Percentiles rank a stretch among this genome's conserved stretches.
Evolutionary conservation across 129 eudicot genomes (phyloP).

Genomic region (Apium graveolens): DNA sequence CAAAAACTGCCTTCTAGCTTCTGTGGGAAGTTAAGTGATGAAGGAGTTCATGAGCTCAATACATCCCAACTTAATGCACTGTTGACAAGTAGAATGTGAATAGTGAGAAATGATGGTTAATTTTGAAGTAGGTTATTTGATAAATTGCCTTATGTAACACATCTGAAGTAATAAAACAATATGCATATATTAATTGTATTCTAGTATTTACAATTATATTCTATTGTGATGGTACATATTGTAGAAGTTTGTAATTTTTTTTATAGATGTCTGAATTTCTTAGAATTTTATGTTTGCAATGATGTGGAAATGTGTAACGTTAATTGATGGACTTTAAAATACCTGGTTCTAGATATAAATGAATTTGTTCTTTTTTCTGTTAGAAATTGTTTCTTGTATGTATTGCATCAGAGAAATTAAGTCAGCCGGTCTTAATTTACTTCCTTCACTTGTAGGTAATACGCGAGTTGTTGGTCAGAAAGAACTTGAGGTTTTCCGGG

Average conservation of each 20-base stretch:
- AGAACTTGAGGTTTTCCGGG: not conserved
- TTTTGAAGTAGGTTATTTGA: not conserved
- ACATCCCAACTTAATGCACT: not conserved
- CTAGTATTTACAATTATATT: not conserved
- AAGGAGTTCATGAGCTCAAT: not conserved
- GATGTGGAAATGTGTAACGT: not conserved
- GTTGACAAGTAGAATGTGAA: not conserved
- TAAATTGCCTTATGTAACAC: not conserved
- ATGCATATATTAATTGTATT: no score
- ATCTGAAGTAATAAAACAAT: not conserved
- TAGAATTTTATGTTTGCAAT: not conserved
- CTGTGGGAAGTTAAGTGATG: no score
- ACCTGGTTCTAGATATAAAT: not conserved
- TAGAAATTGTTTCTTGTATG: not conserved
- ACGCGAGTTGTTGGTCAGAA: conserved; percentile 12
- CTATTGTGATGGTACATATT: not conserved
- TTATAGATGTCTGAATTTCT: not conserved
- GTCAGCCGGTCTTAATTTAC: not conserved
- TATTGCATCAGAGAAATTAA: not conserved
- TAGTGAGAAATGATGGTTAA: not conserved
- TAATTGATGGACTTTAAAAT: not conserved
- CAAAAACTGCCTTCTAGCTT: no score
- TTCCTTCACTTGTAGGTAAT: conserved; percentile 4
- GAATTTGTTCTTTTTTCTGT: not conserved
- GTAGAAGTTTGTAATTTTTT: not conserved